Percentiles rank a stretch among this genome's conserved stretches.
phyloP scores from a whole-genome alignment of 2,329 filamentous ascomycete genomes.

The Cladobotryum protrusum region DNA sequence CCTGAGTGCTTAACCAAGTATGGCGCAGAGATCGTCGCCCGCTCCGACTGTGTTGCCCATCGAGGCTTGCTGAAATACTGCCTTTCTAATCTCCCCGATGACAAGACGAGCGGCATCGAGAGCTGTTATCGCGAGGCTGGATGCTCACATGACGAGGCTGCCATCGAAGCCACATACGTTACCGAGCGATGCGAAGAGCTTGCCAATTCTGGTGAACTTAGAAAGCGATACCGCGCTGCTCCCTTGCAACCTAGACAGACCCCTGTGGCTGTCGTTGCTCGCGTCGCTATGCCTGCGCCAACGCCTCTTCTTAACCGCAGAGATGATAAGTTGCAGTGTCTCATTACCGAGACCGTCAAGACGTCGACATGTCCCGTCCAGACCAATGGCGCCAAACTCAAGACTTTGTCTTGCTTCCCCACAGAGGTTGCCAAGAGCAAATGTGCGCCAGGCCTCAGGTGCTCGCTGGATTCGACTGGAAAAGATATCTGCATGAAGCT shows the following conservation, averaged over 20 bases:
- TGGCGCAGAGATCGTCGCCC: slow-evolving; percentile 32
- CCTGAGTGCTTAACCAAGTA: slow-evolving; percentile 35
- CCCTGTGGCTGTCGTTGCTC: neutral
- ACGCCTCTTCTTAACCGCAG: slow-evolving; percentile 14
- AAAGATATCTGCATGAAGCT: slow-evolving; percentile 36
- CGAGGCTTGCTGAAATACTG: slow-evolving; percentile 36
- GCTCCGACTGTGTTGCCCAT: slow-evolving; percentile 41
- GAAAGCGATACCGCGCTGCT: slow-evolving; percentile 21
- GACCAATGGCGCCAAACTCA: slow-evolving; percentile 30
- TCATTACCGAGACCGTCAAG: slow-evolving; percentile 28
- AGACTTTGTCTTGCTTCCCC: slow-evolving; percentile 34
- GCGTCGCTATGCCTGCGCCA: slow-evolving; percentile 13
- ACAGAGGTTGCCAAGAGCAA: slow-evolving; percentile 28
- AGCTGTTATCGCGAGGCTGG: slow-evolving; percentile 30
- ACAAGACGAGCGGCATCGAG: slow-evolving; percentile 30
- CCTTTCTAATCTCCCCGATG: slow-evolving; percentile 29
- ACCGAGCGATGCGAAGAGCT: slow-evolving; percentile 28
- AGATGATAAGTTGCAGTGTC: slow-evolving; percentile 23
- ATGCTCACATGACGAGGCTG: slow-evolving; percentile 28
- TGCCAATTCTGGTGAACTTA: slow-evolving; percentile 21
- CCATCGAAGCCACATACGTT: slow-evolving; percentile 22
- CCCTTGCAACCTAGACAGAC: neutral
- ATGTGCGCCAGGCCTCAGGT: slow-evolving; percentile 40
- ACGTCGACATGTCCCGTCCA: slow-evolving; percentile 35
- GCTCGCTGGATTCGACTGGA: slow-evolving; percentile 33